A percentile compares a stretch with the other conserved stretches of the same genome.
These are phyloP conservation scores for Penicillium crystallinum DNA, from an alignment of 495 filamentous ascomycete genomes.

Conservation along the genomic window DNA sequence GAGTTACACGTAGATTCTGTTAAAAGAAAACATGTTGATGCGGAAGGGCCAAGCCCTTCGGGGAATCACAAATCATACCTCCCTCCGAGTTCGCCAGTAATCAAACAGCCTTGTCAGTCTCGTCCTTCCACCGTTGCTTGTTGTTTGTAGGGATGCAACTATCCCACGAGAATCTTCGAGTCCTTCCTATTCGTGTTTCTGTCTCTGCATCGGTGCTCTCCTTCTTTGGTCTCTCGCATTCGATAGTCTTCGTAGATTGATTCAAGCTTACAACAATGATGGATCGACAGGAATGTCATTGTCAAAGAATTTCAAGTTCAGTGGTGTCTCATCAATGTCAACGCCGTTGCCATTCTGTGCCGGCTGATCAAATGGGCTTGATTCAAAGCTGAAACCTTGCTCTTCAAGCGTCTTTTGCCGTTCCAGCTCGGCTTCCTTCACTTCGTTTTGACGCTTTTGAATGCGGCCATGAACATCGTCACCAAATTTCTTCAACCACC, in stretches of 20 bases:
- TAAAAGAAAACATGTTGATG: slow-evolving; percentile 1
- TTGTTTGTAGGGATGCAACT: not conserved
- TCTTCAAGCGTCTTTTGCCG: not conserved
- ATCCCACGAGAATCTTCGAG: not conserved
- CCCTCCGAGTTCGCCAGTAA: not conserved
- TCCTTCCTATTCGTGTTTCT: not conserved
- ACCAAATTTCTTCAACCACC: slow-evolving; percentile 61
- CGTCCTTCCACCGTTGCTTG: not conserved
- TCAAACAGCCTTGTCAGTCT: not conserved
- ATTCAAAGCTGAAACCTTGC: slow-evolving; percentile 1
- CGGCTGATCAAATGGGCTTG: not conserved
- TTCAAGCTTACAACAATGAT: slow-evolving; percentile 15
- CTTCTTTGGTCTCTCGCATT: not conserved
- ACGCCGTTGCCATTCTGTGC: not conserved
- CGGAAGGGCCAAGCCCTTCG: slow-evolving; percentile 1
- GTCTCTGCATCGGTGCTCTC: not conserved
- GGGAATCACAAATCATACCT: slow-evolving; percentile 3
- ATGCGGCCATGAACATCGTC: slow-evolving; percentile 44
- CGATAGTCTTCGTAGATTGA: not conserved
- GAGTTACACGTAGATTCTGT: slow-evolving; percentile 1
- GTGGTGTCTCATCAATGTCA: not conserved
- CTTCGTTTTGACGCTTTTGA: slow-evolving; percentile 44
- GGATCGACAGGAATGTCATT: slow-evolving; percentile 49
- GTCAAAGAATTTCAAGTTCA: not conserved
- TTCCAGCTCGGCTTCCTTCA: slow-evolving; percentile 33